phyloP scores from a whole-genome alignment of 805 yeast genomes.

The Zygotorulaspora florentina region DNA sequence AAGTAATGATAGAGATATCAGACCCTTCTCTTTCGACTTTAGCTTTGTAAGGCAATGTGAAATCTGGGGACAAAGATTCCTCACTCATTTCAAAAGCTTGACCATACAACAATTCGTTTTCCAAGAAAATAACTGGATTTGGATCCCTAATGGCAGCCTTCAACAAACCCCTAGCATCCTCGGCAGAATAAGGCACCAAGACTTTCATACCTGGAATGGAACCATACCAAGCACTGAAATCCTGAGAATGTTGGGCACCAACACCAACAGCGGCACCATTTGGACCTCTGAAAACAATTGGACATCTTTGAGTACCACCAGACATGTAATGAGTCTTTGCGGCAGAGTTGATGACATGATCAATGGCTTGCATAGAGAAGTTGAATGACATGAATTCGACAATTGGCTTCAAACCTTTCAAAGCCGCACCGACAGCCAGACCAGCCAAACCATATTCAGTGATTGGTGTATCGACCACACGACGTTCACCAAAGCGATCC shows the following conservation, averaged over 20 bases:
- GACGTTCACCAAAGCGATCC: slow-evolving; percentile 91
- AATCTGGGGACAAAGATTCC: slow-evolving; percentile 85
- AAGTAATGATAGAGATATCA: slow-evolving; percentile 85
- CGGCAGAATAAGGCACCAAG: slow-evolving; percentile 89
- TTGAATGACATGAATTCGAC: slow-evolving; percentile 99
- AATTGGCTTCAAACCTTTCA: slow-evolving; percentile 92
- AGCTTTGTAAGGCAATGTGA: slow-evolving; percentile 87
- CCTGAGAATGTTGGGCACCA: slow-evolving; percentile 99
- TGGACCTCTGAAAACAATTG: slow-evolving; percentile 97
- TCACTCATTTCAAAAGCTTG: slow-evolving; percentile 85
- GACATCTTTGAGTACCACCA: slow-evolving; percentile 97
- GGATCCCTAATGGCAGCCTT: slow-evolving; percentile 99
- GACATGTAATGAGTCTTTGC: slow-evolving; percentile 99
- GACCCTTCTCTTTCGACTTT: slow-evolving; percentile 91
- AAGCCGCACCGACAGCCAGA: slow-evolving; percentile 91
- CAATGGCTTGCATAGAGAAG: slow-evolving; percentile 99
- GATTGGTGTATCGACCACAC: slow-evolving; percentile 94
- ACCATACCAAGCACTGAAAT: slow-evolving; percentile 97
- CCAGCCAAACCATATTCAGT: slow-evolving; percentile 99
- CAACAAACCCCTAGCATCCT: slow-evolving; percentile 91
- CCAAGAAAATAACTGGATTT: slow-evolving; percentile 93
- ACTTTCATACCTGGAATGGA: slow-evolving; percentile 97
- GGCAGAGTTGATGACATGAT: slow-evolving; percentile 96
- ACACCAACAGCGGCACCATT: slow-evolving; percentile 99
- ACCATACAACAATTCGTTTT: slow-evolving; percentile 93